These are phyloP conservation scores for Ettlia oleoabundans DNA, from an alignment of 139 green algal genomes.

Conservation along the genomic window DNA sequence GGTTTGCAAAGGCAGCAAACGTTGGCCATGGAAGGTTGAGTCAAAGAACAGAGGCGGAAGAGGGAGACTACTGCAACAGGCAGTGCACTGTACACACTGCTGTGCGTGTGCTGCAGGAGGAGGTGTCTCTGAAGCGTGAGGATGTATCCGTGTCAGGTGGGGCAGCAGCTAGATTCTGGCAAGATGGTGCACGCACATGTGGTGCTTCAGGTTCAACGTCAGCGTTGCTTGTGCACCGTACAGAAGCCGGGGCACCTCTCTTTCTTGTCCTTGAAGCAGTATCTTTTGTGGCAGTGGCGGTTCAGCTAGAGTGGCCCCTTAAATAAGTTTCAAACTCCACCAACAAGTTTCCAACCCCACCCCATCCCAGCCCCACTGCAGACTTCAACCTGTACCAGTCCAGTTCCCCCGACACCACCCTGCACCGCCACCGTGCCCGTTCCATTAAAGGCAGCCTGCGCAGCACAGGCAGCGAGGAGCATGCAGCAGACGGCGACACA, in stretches of 20 bases:
- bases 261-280: too few relatives aligned
- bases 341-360: background rate
- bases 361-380: background rate
- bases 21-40: too few relatives aligned
- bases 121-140: background rate
- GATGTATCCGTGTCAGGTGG: slow-evolving; percentile 16
- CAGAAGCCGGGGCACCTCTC: too few relatives aligned
- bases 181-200: too few relatives aligned
- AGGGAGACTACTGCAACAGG: too few relatives aligned
- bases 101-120: slow-evolving; percentile 10
- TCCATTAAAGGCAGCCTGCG: background rate
- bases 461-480: background rate
- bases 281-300: too few relatives aligned
- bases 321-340: too few relatives aligned
- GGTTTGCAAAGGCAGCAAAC: too few relatives aligned
- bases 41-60: too few relatives aligned
- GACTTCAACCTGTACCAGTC: slow-evolving; percentile 19
- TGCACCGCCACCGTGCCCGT: slow-evolving; percentile 2
- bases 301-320: background rate
- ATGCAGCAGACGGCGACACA: background rate
- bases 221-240: too few relatives aligned
- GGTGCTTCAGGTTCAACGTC: too few relatives aligned
- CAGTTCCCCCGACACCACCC: background rate
- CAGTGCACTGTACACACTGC: background rate
- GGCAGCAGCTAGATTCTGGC: too few relatives aligned